Evolutionary conservation across 352 stramenopile genomes (phyloP).

Genomic region (Phytophthora fragariae): DNA sequence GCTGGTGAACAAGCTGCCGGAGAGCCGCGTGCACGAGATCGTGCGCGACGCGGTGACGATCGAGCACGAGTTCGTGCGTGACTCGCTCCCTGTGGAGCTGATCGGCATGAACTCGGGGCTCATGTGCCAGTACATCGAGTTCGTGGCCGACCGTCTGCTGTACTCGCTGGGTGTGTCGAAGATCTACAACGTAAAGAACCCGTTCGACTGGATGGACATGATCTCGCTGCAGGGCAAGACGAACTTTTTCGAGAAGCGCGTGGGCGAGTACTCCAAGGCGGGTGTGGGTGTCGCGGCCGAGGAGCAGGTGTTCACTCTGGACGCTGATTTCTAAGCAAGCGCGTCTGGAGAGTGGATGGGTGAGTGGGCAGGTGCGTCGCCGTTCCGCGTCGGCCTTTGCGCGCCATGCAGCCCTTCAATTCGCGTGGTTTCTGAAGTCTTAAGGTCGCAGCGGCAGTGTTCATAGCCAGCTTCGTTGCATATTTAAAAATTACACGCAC

Average conservation of each 20-base stretch:
- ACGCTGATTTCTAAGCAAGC: constrained; percentile 92
- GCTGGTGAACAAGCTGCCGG: constrained; percentile 96
- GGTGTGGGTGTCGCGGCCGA: constrained; percentile 92
- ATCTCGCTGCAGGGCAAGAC: constrained; percentile 95
- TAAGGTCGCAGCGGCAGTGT: background rate
- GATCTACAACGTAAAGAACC: constrained; percentile 95
- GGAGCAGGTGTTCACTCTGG: constrained; percentile 93
- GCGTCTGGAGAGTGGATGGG: background rate
- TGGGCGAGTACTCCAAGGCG: constrained; percentile 99
- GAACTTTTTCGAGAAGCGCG: constrained; percentile 99
- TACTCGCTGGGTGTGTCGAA: constrained; percentile 92
- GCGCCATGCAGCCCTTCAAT: background rate
- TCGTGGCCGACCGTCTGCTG: constrained; percentile 97
- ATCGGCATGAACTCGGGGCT: constrained; percentile 99
- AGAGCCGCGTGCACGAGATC: constrained; percentile 94
- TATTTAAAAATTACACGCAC: constrained; percentile 1
- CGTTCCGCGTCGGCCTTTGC: constrained; percentile 64
- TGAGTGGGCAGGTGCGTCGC: constrained; percentile 46
- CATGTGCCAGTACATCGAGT: constrained; percentile 99
- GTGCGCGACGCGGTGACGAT: constrained; percentile 96
- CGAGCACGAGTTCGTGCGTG: constrained; percentile 98
- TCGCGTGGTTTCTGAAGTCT: background rate
- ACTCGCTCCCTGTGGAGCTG: constrained; percentile 98
- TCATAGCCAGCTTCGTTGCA: background rate
- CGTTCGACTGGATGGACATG: constrained; percentile 99